Conservation (phyloP, 2,329 filamentous ascomycete species). For the Onygenales sp. region DNA sequence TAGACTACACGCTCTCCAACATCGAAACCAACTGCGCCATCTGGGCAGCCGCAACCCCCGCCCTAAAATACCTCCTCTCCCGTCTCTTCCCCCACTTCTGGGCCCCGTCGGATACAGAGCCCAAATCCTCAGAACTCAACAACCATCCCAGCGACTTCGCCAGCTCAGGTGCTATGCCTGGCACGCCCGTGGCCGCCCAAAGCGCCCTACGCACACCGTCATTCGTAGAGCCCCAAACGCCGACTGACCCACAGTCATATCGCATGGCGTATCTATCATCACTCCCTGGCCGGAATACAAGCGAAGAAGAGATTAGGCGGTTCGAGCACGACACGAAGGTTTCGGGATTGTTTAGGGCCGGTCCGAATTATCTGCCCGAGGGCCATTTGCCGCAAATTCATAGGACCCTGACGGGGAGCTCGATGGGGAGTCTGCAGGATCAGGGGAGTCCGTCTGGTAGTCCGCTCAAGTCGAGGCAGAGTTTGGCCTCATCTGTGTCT, state of each 20-base stretch:
- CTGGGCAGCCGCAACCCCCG: constrained; percentile 6
- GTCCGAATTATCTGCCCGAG: neutral
- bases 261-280: neutral
- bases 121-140: neutral
- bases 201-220: neutral
- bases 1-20: constrained; percentile 4
- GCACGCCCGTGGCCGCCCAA: too few relatives aligned
- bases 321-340: constrained; percentile 8
- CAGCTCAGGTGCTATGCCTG: neutral
- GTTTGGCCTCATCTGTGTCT: too few relatives aligned
- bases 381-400: neutral
- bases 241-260: neutral
- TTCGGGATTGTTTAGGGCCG: neutral
- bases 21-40: constrained; percentile 8
- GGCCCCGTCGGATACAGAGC: neutral
- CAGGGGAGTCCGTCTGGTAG: neutral
- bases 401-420: neutral
- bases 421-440: neutral
- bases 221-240: neutral
- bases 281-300: neutral
- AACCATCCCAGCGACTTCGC: neutral
- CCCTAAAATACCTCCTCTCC: constrained; percentile 7
- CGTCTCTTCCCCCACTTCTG: constrained; percentile 7
- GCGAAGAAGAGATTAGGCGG: constrained; percentile 5
- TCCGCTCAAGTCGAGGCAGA: too few relatives aligned